Conservation (phyloP, 371 early-diverging fungal genomes). For the Mucor indicus region DNA sequence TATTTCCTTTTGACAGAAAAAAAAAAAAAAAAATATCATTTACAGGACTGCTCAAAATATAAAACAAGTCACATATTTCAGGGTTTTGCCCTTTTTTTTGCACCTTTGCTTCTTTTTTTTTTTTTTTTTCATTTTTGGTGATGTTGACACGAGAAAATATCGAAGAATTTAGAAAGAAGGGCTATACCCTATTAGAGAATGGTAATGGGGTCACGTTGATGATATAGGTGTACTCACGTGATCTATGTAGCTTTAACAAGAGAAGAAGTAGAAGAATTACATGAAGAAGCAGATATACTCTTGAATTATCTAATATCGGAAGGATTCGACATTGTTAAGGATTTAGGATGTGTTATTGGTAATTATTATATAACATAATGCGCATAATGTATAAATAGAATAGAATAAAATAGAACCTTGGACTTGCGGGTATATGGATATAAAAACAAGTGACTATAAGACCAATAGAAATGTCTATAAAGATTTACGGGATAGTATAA, state of each 20-base stretch:
- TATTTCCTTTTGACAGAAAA: too few relatives aligned
- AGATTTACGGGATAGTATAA: slow-evolving; percentile 25
- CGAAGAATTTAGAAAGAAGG: slow-evolving; percentile 5
- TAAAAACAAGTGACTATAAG: slow-evolving; percentile 18
- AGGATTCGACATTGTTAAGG: slow-evolving; percentile 38
- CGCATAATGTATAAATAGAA: not conserved
- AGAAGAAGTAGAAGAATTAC: slow-evolving; percentile 27
- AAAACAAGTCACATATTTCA: too few relatives aligned
- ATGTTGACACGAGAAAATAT: not conserved
- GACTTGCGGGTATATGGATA: slow-evolving; percentile 47
- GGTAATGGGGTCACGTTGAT: not conserved
- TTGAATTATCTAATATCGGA: slow-evolving; percentile 47
- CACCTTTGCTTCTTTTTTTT: too few relatives aligned
- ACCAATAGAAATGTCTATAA: slow-evolving; percentile 21
- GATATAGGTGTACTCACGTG: not conserved
- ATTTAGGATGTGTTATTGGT: slow-evolving; percentile 57
- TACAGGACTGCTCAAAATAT: too few relatives aligned
- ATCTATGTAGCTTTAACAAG: slow-evolving; percentile 17
- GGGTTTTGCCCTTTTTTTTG: too few relatives aligned
- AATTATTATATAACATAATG: not conserved
- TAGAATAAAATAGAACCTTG: slow-evolving; percentile 38
- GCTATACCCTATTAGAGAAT: slow-evolving; percentile 7
- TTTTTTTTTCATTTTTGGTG: too few relatives aligned
- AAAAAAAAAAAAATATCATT: too few relatives aligned
- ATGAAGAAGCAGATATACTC: slow-evolving; percentile 48